Conservation (phyloP, 306 rosid species). For the Cajanus cajan region DNA sequence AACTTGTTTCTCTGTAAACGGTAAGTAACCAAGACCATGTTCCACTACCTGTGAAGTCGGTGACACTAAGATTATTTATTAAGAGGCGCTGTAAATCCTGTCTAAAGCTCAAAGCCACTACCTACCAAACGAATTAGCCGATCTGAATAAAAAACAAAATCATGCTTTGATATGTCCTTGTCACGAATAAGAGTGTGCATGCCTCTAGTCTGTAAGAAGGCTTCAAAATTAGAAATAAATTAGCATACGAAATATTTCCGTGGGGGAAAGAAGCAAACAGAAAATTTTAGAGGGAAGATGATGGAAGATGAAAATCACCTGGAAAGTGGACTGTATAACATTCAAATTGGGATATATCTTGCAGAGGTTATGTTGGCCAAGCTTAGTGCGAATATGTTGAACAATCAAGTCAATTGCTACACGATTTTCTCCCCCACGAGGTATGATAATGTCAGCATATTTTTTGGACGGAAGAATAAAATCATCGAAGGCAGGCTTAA, state of each 20-base stretch:
- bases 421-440: conserved; percentile 85
- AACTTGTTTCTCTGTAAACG: conserved; percentile 92
- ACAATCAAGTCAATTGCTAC: conserved; percentile 96
- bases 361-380: conserved; percentile 93
- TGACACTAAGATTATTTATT: conserved; percentile 22
- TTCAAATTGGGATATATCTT: conserved; percentile 81
- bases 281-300: background rate
- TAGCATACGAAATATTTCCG: conserved; percentile 1
- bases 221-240: conserved; percentile 24
- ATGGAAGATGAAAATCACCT: conserved; percentile 55
- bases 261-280: background rate
- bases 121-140: conserved; percentile 91
- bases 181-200: conserved; percentile 96
- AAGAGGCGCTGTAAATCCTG: background rate
- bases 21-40: conserved; percentile 96
- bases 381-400: conserved; percentile 90
- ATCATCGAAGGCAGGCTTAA: conserved; percentile 96
- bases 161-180: conserved; percentile 80
- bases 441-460: conserved; percentile 91
- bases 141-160: conserved; percentile 87
- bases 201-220: conserved; percentile 74
- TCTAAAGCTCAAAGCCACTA: conserved; percentile 16
- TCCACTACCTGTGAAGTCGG: conserved; percentile 71
- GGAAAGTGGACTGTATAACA: conserved; percentile 82
- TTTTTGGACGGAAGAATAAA: conserved; percentile 93